Evolutionary conservation across 768 basidiomycete species (phyloP).

Genomic region (Daedaleopsis nitida): DNA sequence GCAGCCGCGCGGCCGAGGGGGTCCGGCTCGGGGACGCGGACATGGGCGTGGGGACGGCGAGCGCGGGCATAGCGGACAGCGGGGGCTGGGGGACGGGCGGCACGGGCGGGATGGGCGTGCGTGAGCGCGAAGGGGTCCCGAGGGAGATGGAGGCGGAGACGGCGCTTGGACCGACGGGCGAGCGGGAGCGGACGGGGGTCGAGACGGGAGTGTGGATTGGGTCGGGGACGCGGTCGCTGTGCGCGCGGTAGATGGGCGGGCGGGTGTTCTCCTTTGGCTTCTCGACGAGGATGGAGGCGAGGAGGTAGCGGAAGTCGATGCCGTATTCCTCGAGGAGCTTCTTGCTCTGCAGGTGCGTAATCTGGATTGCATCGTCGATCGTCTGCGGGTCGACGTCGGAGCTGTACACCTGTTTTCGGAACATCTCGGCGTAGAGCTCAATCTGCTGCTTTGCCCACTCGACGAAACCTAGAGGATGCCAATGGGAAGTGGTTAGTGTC

Average conservation of each 20-base stretch:
- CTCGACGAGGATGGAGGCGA: constrained; percentile 69
- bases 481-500: background rate
- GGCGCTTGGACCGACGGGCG: constrained; percentile 15
- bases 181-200: constrained; percentile 25
- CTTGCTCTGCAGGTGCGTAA: constrained; percentile 79
- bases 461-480: constrained; percentile 68
- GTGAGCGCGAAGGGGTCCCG: constrained; percentile 21
- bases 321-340: constrained; percentile 94
- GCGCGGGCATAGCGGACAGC: constrained; percentile 13
- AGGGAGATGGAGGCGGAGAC: constrained; percentile 12
- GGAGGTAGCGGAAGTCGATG: constrained; percentile 90
- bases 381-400: constrained; percentile 71
- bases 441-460: constrained; percentile 92
- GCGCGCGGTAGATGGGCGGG: constrained; percentile 32
- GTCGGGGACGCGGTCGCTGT: constrained; percentile 34
- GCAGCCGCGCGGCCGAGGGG: constrained; percentile 7
- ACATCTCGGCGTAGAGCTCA: constrained; percentile 79
- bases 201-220: constrained; percentile 32
- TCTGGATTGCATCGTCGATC: constrained; percentile 75
- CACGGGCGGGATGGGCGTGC: constrained; percentile 18
- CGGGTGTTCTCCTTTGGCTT: constrained; percentile 42
- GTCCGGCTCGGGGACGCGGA: constrained; percentile 18
- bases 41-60: constrained; percentile 18
- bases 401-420: constrained; percentile 89
- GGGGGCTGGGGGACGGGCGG: constrained; percentile 16